Base-by-base conservation (phyloP, 208 protist genomes). In the Acanthamoeba sp. region DNA sequence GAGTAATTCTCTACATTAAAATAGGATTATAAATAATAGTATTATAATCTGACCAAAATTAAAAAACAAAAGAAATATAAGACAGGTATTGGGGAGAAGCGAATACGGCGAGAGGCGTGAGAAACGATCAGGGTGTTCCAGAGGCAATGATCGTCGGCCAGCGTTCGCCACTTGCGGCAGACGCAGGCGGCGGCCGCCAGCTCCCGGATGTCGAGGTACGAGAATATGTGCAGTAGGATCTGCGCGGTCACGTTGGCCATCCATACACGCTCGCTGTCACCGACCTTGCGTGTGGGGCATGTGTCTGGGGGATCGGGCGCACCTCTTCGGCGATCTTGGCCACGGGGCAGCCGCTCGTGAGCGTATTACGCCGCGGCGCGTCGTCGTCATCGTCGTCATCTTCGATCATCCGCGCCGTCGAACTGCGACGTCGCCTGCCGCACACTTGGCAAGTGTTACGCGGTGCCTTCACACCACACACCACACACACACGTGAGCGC, bases 191-290 rank as follows among this genome's bases (percentile, higher is more conserved):
- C 78, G 4, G 48, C 22, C 40, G 48, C 6, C 48, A 88, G 24
- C n/a, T 88, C 48, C 45, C 50, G 40, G 22, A 52, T 40, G 34
- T 88, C 45, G 29, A 88, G 78, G 22, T 64, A 88, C 10, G 48
- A 64, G 24, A 88, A 88, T 22, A 88, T 62, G 78, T 88, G 78
- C 78, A 88, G 40, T 38, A 88, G 29, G 27, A 88, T 52, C 78
- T 88, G 69, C 59, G 9, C 7, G 45, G 45, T 12, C 4, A 66
- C 24, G 59, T n/a, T 3, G 59, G 59, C 29, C n/a, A 73, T 2
- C 55, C 55, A 34, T 14, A 78, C 29, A 32, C 1, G 29, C 12
- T 22, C 24, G 9, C 34, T 1, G 45, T 50, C 12, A 50, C 12
- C 45, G 18, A 42, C 69, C 69, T 3, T 48, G 42, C 42, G 45